Conservation (phyloP, 306 rosid species). For the Cyclanthera cordifolia region DNA sequence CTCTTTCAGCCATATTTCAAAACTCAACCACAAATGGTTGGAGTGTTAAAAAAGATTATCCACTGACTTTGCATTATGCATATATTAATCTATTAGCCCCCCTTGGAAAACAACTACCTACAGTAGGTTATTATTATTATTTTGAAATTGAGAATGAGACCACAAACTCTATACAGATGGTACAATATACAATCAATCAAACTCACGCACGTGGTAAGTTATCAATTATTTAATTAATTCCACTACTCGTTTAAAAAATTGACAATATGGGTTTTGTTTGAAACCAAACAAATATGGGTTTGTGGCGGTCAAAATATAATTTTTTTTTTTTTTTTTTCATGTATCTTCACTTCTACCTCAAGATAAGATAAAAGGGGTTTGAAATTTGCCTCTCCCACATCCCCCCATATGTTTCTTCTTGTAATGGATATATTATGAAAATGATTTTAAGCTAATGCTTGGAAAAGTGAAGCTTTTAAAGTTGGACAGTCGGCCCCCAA, state of each 20-base stretch:
- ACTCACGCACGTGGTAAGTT: too few relatives aligned
- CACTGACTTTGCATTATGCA: constrained; percentile 11
- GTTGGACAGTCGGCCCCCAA: constrained; percentile 3
- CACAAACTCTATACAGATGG: too few relatives aligned
- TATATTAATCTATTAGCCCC: not conserved
- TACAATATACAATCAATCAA: too few relatives aligned
- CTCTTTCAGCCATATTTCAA: constrained; percentile 17
- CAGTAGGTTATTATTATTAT: too few relatives aligned
- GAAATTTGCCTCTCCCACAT: not conserved
- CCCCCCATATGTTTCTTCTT: not conserved
- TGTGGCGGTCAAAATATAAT: not conserved
- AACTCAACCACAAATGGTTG: constrained; percentile 14
- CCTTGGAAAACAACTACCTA: too few relatives aligned
- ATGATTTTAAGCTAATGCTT: constrained; percentile 3
- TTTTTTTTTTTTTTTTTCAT: not conserved
- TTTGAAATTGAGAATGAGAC: too few relatives aligned
- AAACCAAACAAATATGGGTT: not conserved
- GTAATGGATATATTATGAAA: not conserved
- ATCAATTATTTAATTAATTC: too few relatives aligned
- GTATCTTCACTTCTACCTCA: constrained; percentile 5
- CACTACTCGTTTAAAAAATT: not conserved
- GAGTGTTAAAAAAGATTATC: constrained; percentile 38
- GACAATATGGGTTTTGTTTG: not conserved
- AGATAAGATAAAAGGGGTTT: constrained; percentile 1
- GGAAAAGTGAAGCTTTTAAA: constrained; percentile 1